These are phyloP conservation scores for Globisporangium spinosum DNA, from an alignment of 352 stramenopile genomes.

Conservation along the genomic window DNA sequence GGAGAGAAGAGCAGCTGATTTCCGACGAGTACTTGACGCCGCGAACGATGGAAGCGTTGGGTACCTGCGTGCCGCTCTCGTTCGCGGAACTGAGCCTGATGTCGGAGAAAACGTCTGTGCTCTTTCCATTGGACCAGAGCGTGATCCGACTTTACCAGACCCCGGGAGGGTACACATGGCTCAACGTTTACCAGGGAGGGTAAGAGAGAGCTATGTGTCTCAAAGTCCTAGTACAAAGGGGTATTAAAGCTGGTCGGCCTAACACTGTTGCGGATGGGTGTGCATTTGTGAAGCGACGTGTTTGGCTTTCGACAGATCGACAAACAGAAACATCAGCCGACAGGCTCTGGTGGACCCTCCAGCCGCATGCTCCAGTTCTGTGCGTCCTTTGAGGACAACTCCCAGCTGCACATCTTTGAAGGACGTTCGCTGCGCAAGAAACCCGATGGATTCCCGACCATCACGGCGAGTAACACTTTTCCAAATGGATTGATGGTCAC, in stretches of 20 bases:
- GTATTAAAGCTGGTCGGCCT: background rate
- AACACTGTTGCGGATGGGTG: background rate
- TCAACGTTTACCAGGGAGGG: slow-evolving; percentile 63
- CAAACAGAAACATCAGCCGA: background rate
- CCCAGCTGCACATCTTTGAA: slow-evolving; percentile 39
- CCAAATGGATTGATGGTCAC: slow-evolving; percentile 49
- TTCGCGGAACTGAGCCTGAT: slow-evolving; percentile 41
- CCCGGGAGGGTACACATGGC: slow-evolving; percentile 37
- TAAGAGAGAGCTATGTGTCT: slow-evolving; percentile 12
- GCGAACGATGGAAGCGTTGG: slow-evolving; percentile 38
- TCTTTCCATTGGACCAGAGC: slow-evolving; percentile 71
- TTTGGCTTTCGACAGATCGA: slow-evolving; percentile 50
- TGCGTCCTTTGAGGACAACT: slow-evolving; percentile 51
- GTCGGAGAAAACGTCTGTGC: slow-evolving; percentile 39
- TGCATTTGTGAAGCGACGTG: slow-evolving; percentile 32
- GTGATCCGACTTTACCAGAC: slow-evolving; percentile 52
- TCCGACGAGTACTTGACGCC: slow-evolving; percentile 60
- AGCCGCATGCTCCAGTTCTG: slow-evolving; percentile 38
- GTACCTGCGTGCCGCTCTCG: slow-evolving; percentile 50
- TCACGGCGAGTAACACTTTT: slow-evolving; percentile 46
- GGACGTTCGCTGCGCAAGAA: slow-evolving; percentile 35
- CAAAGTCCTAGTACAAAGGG: background rate
- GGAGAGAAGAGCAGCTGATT: slow-evolving; percentile 38
- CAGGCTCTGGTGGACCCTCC: background rate
- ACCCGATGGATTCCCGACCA: slow-evolving; percentile 41